Percentiles rank a stretch among this genome's conserved stretches.
Conservation (phyloP, 768 basidiomycete genomes). For the Mrakia gelida region DNA sequence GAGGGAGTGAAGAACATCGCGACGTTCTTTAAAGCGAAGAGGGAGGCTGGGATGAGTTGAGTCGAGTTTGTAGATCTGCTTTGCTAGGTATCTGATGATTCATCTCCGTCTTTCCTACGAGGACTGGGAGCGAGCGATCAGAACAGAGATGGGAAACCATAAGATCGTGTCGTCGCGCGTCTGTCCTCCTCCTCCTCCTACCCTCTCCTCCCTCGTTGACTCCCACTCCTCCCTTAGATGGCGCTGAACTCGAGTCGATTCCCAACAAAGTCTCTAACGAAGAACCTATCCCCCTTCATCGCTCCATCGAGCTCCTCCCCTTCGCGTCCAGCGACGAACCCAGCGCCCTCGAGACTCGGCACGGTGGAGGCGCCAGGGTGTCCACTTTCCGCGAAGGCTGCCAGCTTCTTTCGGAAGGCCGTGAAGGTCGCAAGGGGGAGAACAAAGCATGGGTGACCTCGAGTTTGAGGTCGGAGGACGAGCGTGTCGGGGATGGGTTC, state of each 20-base stretch:
- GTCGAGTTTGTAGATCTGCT: too few species aligned
- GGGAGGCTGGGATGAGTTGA: constrained; percentile 41
- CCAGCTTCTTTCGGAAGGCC: neutral
- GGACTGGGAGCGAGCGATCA: neutral
- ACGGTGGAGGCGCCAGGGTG: constrained; percentile 3
- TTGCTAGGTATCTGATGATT: neutral
- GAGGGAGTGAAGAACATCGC: constrained; percentile 65
- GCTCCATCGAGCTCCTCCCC: constrained; percentile 3
- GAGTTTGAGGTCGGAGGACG: constrained; percentile 9
- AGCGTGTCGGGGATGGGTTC: constrained; percentile 7
- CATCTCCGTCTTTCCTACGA: neutral
- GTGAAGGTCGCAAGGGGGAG: constrained; percentile 11
- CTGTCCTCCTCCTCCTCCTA: neutral
- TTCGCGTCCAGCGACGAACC: neutral
- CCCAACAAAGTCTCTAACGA: constrained; percentile 22
- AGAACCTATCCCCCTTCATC: constrained; percentile 24
- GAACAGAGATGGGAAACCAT: neutral
- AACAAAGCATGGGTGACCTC: constrained; percentile 25
- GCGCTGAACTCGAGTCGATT: constrained; percentile 24
- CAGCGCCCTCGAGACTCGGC: neutral
- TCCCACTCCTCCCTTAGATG: neutral
- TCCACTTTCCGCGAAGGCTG: neutral
- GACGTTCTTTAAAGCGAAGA: constrained; percentile 62
- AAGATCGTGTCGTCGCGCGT: neutral
- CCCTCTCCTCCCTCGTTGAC: neutral